Evolutionary conservation across 2,329 filamentous ascomycete genomes (phyloP).

Genomic region (Fusarium napiforme): DNA sequence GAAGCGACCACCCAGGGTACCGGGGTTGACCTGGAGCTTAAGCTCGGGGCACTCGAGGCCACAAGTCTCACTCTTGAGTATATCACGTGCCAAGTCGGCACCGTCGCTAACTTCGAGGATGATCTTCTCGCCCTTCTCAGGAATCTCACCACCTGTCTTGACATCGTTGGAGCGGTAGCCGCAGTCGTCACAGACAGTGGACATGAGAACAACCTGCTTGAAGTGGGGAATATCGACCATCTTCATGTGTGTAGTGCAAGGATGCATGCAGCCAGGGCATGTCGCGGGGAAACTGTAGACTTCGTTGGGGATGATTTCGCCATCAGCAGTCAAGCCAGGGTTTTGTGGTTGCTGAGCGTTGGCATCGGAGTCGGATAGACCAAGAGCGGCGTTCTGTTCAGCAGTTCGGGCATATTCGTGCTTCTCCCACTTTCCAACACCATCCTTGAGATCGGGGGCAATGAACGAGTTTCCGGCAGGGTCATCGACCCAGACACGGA

Average conservation of each 20-base stretch:
- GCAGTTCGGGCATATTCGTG: constrained; percentile 83
- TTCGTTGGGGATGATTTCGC: constrained; percentile 91
- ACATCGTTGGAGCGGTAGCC: constrained; percentile 97
- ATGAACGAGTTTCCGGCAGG: constrained; percentile 97
- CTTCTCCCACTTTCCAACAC: constrained; percentile 88
- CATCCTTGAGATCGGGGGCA: constrained; percentile 82
- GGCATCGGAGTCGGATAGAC: constrained; percentile 73
- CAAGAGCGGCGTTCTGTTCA: constrained; percentile 88
- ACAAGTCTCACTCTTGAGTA: constrained; percentile 96
- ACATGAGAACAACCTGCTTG: constrained; percentile 97
- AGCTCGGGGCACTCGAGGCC: constrained; percentile 88
- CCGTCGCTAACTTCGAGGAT: constrained; percentile 75
- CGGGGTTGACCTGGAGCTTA: constrained; percentile 86
- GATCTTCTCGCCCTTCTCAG: constrained; percentile 85
- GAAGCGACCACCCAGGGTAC: constrained; percentile 94
- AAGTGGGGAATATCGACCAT: constrained; percentile 99
- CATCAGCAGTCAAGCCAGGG: constrained; percentile 63
- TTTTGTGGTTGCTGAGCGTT: constrained; percentile 65
- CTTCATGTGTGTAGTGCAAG: constrained; percentile 95
- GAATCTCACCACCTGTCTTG: constrained; percentile 94
- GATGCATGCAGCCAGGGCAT: constrained; percentile 89
- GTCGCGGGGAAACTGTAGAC: constrained; percentile 92
- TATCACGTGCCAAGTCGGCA: constrained; percentile 87
- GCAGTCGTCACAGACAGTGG: constrained; percentile 89
- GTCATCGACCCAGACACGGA: constrained; percentile 89